These are phyloP conservation scores for Galerina marginata DNA, from an alignment of 768 basidiomycete species.

Conservation along the genomic window DNA sequence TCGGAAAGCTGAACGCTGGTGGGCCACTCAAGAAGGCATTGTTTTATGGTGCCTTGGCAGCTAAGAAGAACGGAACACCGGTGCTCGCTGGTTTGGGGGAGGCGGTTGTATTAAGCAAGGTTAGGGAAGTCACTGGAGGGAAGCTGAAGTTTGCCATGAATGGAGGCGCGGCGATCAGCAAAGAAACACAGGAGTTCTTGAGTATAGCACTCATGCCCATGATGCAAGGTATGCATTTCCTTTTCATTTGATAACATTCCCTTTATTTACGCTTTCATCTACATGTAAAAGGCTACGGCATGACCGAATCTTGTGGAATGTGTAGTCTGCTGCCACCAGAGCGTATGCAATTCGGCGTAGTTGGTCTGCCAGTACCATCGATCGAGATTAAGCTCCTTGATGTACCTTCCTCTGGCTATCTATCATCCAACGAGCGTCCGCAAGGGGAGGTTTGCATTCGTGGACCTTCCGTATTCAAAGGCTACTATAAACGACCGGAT, in stretches of 20 bases:
- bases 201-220: slow-evolving; percentile 70
- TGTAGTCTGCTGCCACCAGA: slow-evolving; percentile 79
- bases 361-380: slow-evolving; percentile 80
- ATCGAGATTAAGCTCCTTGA: slow-evolving; percentile 84
- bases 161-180: slow-evolving; percentile 80
- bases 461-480: slow-evolving; percentile 79
- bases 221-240: slow-evolving; percentile 64
- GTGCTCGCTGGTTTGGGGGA: slow-evolving; percentile 65
- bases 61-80: slow-evolving; percentile 70
- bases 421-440: slow-evolving; percentile 63
- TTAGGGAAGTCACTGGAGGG: slow-evolving; percentile 79
- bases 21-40: slow-evolving; percentile 64
- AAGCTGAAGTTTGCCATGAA: slow-evolving; percentile 71
- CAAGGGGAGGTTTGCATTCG: slow-evolving; percentile 89
- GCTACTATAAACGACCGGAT: slow-evolving; percentile 87
- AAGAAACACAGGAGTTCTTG: slow-evolving; percentile 85
- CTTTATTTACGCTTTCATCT: neutral
- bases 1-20: slow-evolving; percentile 67
- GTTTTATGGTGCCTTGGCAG: slow-evolving; percentile 71
- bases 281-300: slow-evolving; percentile 70
- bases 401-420: slow-evolving; percentile 79
- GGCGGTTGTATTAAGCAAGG: slow-evolving; percentile 66
- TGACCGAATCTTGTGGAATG: slow-evolving; percentile 90
- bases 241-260: neutral
- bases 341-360: slow-evolving; percentile 63